These are phyloP conservation scores for Solanum boliviense DNA, from an alignment of 257 asterid genomes.

Conservation along the genomic window DNA sequence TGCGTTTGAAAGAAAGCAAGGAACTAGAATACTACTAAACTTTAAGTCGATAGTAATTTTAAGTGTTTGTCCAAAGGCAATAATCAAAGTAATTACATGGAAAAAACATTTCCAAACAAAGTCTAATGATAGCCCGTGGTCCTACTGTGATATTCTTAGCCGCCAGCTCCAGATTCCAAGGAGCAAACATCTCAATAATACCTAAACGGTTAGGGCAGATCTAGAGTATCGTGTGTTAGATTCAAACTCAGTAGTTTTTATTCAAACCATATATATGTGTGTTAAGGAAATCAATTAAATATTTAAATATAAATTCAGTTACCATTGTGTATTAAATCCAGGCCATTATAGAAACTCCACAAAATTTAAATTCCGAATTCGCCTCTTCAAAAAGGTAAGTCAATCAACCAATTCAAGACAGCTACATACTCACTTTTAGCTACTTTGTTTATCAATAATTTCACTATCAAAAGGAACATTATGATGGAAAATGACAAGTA, in stretches of 20 bases:
- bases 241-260: not conserved
- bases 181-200: not conserved
- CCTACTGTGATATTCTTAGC: not conserved
- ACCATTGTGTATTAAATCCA: not conserved
- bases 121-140: not conserved
- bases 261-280: not conserved
- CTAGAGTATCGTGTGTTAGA: rapidly evolving
- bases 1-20: not conserved
- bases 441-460: not conserved
- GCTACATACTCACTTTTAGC: not conserved
- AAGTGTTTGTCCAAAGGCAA: not conserved
- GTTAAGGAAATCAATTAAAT: not conserved
- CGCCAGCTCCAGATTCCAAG: not conserved
- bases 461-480: not conserved
- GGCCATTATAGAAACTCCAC: not conserved
- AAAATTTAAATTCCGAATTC: rapidly evolving
- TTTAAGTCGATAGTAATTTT: not conserved
- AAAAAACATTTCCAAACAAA: not conserved
- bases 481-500: not conserved
- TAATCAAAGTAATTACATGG: not conserved
- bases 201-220: not conserved
- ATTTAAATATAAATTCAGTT: not conserved
- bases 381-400: not conserved
- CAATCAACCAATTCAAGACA: not conserved
- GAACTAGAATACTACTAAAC: not conserved